Conservation (phyloP, 1,139 yeast species). For the Pichia inconspicua region DNA sequence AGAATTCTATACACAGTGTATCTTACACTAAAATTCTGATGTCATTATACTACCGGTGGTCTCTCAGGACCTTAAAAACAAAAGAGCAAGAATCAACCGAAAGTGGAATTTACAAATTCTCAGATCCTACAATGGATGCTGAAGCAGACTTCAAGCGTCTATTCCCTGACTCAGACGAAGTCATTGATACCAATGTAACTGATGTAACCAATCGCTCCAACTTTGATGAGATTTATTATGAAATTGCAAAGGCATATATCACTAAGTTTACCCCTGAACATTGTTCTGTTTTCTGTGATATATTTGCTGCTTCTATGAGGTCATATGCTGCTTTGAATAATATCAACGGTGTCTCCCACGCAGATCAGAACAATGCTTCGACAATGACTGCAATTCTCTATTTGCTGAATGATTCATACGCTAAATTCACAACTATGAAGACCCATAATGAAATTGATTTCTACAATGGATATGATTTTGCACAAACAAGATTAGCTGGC, state of each 20-base stretch:
- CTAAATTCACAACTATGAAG: slow-evolving; percentile 14
- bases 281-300: slow-evolving; percentile 21
- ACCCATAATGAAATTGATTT: slow-evolving; percentile 22
- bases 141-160: slow-evolving; percentile 66
- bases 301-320: slow-evolving; percentile 36
- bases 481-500: slow-evolving; percentile 57
- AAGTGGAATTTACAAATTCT: slow-evolving; percentile 56
- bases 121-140: slow-evolving; percentile 53
- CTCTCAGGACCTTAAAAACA: slow-evolving; percentile 55
- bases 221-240: slow-evolving; percentile 30
- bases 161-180: slow-evolving; percentile 85
- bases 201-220: slow-evolving; percentile 15
- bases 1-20: slow-evolving; percentile 16
- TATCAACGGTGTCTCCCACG: slow-evolving; percentile 23
- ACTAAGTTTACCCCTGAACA: slow-evolving; percentile 25
- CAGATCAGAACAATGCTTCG: slow-evolving; percentile 30
- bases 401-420: slow-evolving; percentile 24
- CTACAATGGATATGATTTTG: slow-evolving; percentile 56
- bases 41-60: slow-evolving; percentile 71
- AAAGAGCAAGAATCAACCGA: slow-evolving; percentile 57
- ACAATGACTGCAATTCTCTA: slow-evolving; percentile 38
- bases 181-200: slow-evolving; percentile 33
- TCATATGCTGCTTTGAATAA: slow-evolving; percentile 25
- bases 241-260: slow-evolving; percentile 33
- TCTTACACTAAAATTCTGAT: slow-evolving; percentile 44